A percentile compares a stretch with the other conserved stretches of the same genome.
Evolutionary conservation across 176 grass and related monocot genomes (phyloP).

Genomic region (Carex scoparia): DNA sequence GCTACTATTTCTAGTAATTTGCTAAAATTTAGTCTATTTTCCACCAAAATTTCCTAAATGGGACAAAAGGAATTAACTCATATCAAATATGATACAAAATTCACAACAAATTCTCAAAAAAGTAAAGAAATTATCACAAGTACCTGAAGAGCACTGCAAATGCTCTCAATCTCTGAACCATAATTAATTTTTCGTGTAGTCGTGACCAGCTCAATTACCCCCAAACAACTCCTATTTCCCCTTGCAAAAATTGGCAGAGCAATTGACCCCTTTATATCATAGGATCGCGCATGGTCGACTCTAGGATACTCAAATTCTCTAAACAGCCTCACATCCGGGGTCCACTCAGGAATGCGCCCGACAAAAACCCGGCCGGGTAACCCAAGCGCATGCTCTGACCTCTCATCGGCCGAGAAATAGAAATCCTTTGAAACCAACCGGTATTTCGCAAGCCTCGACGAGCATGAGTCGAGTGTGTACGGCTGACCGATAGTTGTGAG

Average conservation of each 20-base stretch:
- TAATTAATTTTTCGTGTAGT: conserved; percentile 82
- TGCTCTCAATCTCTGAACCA: conserved; percentile 66
- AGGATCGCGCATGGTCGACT: conserved; percentile 51
- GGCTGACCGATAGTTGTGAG: conserved; percentile 88
- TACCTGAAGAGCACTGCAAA: conserved; percentile 94
- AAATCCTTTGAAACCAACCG: conserved; percentile 51
- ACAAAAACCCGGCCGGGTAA: conserved; percentile 90
- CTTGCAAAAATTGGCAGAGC: conserved; percentile 75
- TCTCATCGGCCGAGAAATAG: conserved; percentile 83
- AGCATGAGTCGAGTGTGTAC: conserved; percentile 52
- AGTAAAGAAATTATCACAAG: neutral
- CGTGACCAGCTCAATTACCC: conserved; percentile 84
- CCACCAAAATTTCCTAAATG: neutral
- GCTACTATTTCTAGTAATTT: neutral
- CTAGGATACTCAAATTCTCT: conserved; percentile 72
- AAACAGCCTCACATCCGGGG: conserved; percentile 90
- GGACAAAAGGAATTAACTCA: neutral
- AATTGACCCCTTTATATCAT: conserved; percentile 71
- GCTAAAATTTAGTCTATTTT: neutral
- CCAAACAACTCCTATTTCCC: conserved; percentile 50
- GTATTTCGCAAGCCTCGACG: conserved; percentile 53
- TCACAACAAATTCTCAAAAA: neutral
- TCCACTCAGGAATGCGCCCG: conserved; percentile 81
- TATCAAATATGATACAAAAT: conserved; percentile 5
- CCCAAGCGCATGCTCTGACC: conserved; percentile 35